Evolutionary conservation across 805 yeast species (phyloP), one percentile per base, ranked within the genome.

Genomic region (Debaryomyces tyrocola): DNA sequence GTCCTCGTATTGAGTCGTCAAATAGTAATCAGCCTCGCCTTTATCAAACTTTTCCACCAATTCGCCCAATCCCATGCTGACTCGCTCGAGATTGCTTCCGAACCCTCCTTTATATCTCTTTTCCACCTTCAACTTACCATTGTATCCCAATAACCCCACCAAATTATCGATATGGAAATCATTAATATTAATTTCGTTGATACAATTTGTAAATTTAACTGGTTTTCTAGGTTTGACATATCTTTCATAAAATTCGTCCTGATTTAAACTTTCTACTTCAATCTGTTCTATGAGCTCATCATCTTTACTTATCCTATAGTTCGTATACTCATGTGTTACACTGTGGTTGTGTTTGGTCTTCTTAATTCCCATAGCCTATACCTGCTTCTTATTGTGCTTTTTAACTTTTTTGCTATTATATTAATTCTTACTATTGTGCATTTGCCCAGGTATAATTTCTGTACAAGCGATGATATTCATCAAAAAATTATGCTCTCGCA

Each of bases 1-100:
- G 47, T 77, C 77, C 41, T 77, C 83, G 56, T 86, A 86, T 53
- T 86, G 91, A 0, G 91, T 86, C 0, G 91, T 86, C 59, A 85
- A 66, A 52, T 86, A 85, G 46, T 77, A 71, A 0, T 70, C 62
- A 24, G 64, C 73, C 14, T 78, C 79, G 0, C 79, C 82, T 3
- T 54, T 38, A 24, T 59, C 45, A 21, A 83, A 54, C 48, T 63
- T 68, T 0, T 62, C 57, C 43, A 83, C 60, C 40, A 86, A 73
- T 15, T 81, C 80, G 0, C 57, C 56, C 48, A 85, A 70, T 2
- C 66, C 60, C 80, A 84, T 73, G 45, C 73, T 72, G 12, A 73
- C 60, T 51, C 90, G 67, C 45, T 70, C 67, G 17, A 70, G 69
- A 1, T 90, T 90, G 39, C 83, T 77, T 1, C 92, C 92, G 64